These are phyloP conservation scores for Glycine tomentella DNA, from an alignment of 306 rosid genomes.

Conservation along the genomic window DNA sequence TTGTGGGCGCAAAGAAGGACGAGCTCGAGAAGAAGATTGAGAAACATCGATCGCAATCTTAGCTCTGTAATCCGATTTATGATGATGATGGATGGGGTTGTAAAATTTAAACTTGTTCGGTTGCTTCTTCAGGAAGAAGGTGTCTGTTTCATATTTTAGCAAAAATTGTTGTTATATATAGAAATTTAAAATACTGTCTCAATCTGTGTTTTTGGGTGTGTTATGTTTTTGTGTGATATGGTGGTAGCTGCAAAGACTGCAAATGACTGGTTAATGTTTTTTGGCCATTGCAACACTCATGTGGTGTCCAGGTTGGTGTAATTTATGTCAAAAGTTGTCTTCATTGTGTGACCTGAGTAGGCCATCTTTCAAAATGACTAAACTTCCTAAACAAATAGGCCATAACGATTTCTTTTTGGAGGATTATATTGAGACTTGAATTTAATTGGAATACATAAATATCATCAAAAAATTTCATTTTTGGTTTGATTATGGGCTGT, in stretches of 20 bases:
- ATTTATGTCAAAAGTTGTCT: no score
- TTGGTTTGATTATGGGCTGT: no score
- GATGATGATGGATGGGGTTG: neutral
- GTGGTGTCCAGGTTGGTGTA: no score
- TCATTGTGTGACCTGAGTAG: no score
- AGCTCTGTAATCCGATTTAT: no score
- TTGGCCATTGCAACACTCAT: neutral
- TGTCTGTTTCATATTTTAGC: neutral
- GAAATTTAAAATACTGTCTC: neutral
- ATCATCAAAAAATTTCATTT: no score
- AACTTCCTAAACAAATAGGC: no score
- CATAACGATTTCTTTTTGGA: no score
- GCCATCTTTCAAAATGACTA: no score
- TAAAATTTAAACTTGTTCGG: neutral
- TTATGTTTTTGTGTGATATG: neutral
- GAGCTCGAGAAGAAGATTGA: constrained; percentile 74
- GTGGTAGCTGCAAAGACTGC: neutral
- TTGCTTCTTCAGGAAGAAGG: neutral
- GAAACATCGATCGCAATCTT: constrained; percentile 40
- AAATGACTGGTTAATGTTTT: neutral
- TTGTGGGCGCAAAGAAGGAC: constrained; percentile 81
- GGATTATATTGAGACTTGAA: no score
- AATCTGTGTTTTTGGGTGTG: neutral
- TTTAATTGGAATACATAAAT: no score
- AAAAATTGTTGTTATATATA: neutral